phyloP scores from a whole-genome alignment of 2,329 filamentous ascomycete species.

The Chaetomiaceae sp. region DNA sequence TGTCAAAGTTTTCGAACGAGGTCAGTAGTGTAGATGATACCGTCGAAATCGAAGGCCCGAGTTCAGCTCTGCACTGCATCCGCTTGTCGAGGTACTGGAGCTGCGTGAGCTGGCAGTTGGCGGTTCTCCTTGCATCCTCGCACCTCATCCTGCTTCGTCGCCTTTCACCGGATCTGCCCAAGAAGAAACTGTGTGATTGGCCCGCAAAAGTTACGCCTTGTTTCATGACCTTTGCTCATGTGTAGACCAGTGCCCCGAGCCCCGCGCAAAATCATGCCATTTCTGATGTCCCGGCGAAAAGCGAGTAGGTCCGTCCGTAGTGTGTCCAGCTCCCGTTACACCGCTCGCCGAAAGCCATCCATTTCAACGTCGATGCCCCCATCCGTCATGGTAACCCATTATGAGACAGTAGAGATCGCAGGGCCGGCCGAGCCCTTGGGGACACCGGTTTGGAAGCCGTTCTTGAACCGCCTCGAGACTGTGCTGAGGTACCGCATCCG shows the following conservation, averaged over 20 bases:
- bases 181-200: slow-evolving; percentile 15
- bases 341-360: slow-evolving; percentile 25
- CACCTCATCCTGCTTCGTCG: neutral
- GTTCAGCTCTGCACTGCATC: slow-evolving; percentile 9
- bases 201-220: slow-evolving; percentile 24
- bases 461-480: slow-evolving; percentile 90
- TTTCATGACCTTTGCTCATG: slow-evolving; percentile 25
- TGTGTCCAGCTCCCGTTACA: slow-evolving; percentile 23
- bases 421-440: slow-evolving; percentile 78
- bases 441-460: slow-evolving; percentile 89
- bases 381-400: slow-evolving; percentile 17
- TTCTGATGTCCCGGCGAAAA: slow-evolving; percentile 24
- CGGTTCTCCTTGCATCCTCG: slow-evolving; percentile 1
- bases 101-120: neutral
- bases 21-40: slow-evolving; percentile 41
- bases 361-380: slow-evolving; percentile 17
- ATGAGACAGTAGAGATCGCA: slow-evolving; percentile 28
- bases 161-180: slow-evolving; percentile 9
- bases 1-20: slow-evolving; percentile 79
- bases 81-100: slow-evolving; percentile 13
- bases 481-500: slow-evolving; percentile 93
- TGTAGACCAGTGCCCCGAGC: slow-evolving; percentile 23
- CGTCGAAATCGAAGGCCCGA: slow-evolving; percentile 17
- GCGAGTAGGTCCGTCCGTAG: slow-evolving; percentile 23
- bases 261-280: slow-evolving; percentile 26